phyloP scores from a whole-genome alignment of 139 green algal species.

The Micromonas commoda region DNA sequence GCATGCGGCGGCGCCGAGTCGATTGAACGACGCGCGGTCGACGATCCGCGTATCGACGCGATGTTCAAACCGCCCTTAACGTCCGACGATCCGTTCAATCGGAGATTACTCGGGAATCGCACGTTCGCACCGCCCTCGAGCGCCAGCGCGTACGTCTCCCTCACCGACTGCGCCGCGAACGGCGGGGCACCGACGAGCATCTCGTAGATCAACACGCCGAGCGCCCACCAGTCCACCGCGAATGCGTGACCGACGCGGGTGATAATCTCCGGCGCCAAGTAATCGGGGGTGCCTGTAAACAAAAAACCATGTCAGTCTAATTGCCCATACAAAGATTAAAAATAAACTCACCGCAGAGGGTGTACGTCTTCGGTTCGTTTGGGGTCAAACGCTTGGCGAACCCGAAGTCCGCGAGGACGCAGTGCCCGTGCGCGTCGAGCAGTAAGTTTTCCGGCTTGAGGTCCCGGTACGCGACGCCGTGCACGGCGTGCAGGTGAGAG shows the following conservation, averaged over 20 bases:
- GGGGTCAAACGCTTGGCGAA: constrained; percentile 38
- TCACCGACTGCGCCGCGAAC: no score
- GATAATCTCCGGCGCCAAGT: constrained; percentile 88
- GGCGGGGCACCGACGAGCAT: constrained; percentile 67
- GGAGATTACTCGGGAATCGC: no score
- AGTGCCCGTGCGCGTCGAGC: constrained; percentile 75
- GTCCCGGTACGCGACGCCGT: constrained; percentile 74
- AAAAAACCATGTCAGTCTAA: no score
- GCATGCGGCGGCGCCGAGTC: no score
- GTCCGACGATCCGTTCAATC: no score
- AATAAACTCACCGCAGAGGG: constrained; percentile 41
- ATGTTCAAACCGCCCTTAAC: no score
- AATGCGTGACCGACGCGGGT: constrained; percentile 66
- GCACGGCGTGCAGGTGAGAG: constrained; percentile 87
- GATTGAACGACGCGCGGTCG: no score
- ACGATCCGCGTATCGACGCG: no score
- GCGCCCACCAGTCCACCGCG: constrained; percentile 75
- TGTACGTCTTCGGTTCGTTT: background rate
- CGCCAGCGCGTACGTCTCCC: no score
- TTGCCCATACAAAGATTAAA: no score
- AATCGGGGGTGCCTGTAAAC: constrained; percentile 85
- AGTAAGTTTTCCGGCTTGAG: no score
- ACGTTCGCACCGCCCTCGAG: no score
- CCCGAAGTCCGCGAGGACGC: constrained; percentile 71
- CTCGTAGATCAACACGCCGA: constrained; percentile 80